Base-by-base conservation (phyloP, 2,329 filamentous ascomycete species). In the Hypoxylon sp. region DNA sequence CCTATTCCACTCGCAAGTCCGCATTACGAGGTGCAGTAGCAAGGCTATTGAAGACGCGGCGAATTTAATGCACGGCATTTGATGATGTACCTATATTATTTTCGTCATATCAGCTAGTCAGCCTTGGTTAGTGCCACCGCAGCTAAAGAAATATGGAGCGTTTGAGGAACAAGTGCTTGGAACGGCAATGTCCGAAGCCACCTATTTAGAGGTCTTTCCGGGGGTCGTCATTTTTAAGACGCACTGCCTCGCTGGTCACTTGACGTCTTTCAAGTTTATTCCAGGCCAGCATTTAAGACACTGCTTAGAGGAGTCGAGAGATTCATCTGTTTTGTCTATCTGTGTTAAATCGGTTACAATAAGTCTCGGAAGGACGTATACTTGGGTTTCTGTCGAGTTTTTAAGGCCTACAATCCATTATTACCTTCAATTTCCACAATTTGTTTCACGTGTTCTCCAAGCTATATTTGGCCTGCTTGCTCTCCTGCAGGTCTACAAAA, bases 111-210 rank as follows among this genome's bases (percentile, higher is more conserved):
- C 22, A 66, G 63, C 59, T 60, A 53, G 56, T 48, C 39, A 31
- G 53, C 19, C 50, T 68, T 29, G 61, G 46, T 46, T 59, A 70
- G 67, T 67, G 54, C 24, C 54, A 68, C 64, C 47, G 57, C 48
- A 62, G 46, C 54, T 55, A 37, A 57, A 17, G 19, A 52, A 60
- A 47, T 19, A 11, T 31, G 35, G 17, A 58, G 29, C 24, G 48
- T 39, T 48, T 48, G 14, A 62, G 48, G 53, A 44, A n/a, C 33
- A 57, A 44, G 39, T 50, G 19, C 37, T 24, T 51, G 51, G 22
- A 47, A 59, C 68, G 68, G 68, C 46, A 65, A 68, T 52, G 65
- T 68, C 68, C 68, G 68, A 70, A 70, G 68, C 65, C 65, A 68
- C 68, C 58, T 48, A 65, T 29, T 47, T 55, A 53, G 58, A 68